phyloP scores from a whole-genome alignment of 441 rosid species.

The Omphalea diandra region DNA sequence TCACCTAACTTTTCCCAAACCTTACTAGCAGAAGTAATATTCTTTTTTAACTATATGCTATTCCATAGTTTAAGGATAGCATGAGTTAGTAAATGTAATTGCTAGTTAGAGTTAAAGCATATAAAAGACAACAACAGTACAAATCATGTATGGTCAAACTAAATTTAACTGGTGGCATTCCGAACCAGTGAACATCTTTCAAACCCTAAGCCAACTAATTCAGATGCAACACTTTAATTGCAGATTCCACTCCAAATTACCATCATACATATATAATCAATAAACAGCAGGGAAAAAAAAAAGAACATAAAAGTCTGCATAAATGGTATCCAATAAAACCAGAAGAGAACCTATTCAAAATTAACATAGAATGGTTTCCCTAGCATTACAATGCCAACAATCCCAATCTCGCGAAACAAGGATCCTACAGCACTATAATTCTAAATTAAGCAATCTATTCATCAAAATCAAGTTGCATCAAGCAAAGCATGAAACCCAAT shows the following conservation, averaged over 20 bases:
- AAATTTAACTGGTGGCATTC: neutral
- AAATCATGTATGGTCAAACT: neutral
- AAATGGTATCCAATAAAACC: neutral
- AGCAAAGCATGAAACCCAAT: neutral
- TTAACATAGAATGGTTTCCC: neutral
- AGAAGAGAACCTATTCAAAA: neutral
- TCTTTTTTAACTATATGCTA: neutral
- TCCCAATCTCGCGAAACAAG: neutral
- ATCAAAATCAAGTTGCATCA: neutral
- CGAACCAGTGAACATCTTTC: conserved; percentile 1
- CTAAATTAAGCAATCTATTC: neutral
- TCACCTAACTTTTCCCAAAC: neutral
- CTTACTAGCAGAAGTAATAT: neutral
- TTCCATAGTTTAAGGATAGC: neutral
- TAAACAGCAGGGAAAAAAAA: neutral
- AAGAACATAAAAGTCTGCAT: neutral
- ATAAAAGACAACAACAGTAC: neutral
- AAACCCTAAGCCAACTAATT: neutral
- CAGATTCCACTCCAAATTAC: neutral
- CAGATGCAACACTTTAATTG: too few species aligned
- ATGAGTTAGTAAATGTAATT: neutral
- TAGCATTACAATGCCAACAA: neutral
- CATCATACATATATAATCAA: too few species aligned
- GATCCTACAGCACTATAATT: neutral
- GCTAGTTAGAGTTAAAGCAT: neutral